Evolutionary conservation across 2,329 filamentous ascomycete genomes (phyloP).

Genomic region (Teratosphaeria viscida): DNA sequence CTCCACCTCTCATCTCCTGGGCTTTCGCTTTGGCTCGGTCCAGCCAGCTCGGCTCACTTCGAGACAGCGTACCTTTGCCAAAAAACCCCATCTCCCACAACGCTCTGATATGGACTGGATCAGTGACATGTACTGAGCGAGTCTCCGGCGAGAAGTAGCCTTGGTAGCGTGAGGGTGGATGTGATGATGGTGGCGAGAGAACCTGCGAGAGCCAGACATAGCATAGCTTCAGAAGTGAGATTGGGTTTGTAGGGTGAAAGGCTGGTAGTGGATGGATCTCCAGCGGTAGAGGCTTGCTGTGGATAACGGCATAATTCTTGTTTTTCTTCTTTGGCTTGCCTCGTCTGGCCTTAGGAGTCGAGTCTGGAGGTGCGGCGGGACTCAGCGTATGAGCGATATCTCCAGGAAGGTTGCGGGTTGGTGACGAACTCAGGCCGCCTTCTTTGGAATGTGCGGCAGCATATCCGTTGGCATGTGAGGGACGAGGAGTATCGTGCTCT

Average conservation of each 20-base stretch:
- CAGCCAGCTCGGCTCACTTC: constrained; percentile 91
- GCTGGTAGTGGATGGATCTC: constrained; percentile 73
- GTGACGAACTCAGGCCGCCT: not conserved
- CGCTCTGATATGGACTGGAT: constrained; percentile 62
- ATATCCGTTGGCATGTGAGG: not conserved
- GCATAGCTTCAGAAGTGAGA: constrained; percentile 73
- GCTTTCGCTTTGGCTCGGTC: constrained; percentile 66
- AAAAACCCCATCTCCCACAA: constrained; percentile 98
- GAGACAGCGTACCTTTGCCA: constrained; percentile 83
- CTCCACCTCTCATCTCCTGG: constrained; percentile 26
- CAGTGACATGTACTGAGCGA: constrained; percentile 72
- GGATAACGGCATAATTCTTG: constrained; percentile 63
- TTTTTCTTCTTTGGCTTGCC: constrained; percentile 13
- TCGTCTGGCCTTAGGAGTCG: constrained; percentile 9
- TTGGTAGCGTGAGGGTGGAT: constrained; percentile 54
- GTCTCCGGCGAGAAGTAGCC: constrained; percentile 76
- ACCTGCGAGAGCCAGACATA: constrained; percentile 68
- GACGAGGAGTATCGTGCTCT: not conserved
- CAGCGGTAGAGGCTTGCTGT: constrained; percentile 70
- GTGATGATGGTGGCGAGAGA: constrained; percentile 52
- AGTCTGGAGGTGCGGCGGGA: constrained; percentile 2
- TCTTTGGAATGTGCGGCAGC: not conserved
- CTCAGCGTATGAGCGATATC: not conserved
- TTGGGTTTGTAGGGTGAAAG: constrained; percentile 84
- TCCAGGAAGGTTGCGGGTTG: not conserved